Evolutionary conservation across 352 stramenopile species (phyloP).

Genomic region (Phytophthora cactorum): DNA sequence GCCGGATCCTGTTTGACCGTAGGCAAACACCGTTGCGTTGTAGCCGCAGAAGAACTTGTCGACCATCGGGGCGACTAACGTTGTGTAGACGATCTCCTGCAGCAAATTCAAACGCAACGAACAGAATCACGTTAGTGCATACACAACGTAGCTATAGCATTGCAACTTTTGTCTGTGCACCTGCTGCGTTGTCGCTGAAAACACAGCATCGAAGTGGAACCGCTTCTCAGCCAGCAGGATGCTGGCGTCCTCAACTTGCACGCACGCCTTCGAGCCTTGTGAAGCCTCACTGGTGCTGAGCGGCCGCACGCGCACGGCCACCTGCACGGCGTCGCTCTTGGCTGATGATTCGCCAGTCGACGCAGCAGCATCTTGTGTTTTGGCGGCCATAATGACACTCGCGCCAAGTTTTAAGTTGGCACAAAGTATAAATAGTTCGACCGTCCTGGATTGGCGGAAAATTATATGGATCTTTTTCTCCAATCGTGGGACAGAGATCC

Average conservation of each 20-base stretch:
- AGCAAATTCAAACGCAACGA: background rate
- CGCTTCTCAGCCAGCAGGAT: constrained; percentile 43
- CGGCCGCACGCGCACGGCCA: constrained; percentile 48
- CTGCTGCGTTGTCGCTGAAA: constrained; percentile 43
- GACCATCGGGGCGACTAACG: constrained; percentile 65
- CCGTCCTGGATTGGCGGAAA: constrained; percentile 27
- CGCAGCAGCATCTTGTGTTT: background rate
- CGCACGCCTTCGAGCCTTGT: constrained; percentile 35
- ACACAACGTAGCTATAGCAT: background rate
- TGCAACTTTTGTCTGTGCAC: constrained; percentile 1
- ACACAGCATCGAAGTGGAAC: constrained; percentile 87
- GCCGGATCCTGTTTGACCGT: constrained; percentile 93
- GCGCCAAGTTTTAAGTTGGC: background rate
- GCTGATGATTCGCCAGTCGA: background rate
- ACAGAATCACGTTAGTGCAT: background rate
- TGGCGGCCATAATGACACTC: background rate
- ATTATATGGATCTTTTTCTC: constrained; percentile 7
- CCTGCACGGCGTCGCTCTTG: constrained; percentile 24
- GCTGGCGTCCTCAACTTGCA: constrained; percentile 31
- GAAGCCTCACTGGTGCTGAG: constrained; percentile 34
- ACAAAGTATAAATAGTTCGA: too few species aligned
- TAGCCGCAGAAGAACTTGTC: constrained; percentile 94
- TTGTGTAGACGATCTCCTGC: constrained; percentile 62
- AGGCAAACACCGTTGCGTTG: constrained; percentile 95
- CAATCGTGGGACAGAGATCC: constrained; percentile 33